Conservation (phyloP, 163 green algal species). For the Dunaliella salina region DNA sequence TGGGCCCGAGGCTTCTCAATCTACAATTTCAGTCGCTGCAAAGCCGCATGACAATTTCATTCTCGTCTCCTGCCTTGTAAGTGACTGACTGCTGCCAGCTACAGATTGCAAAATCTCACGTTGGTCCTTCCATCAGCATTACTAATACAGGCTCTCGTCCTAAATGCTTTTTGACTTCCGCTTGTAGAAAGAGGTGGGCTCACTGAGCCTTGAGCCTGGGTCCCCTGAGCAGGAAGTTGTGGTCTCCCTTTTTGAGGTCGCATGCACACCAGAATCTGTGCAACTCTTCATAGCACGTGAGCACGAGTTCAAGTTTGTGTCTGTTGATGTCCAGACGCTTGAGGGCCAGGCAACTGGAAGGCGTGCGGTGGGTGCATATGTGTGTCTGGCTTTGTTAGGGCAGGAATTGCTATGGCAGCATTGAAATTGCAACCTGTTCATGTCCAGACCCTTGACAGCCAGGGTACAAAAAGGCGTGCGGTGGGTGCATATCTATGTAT, state of each 20-base stretch:
- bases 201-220: conserved; percentile 60
- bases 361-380: conserved; percentile 27
- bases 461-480: background rate
- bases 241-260: conserved; percentile 78
- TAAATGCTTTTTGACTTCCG: background rate
- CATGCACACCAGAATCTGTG: conserved; percentile 41
- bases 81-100: background rate
- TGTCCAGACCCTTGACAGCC: no score
- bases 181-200: conserved; percentile 47
- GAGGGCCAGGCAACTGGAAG: conserved; percentile 18
- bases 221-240: conserved; percentile 46
- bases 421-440: no score
- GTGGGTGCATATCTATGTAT: background rate
- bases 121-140: background rate
- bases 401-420: no score
- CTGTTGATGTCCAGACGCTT: conserved; percentile 51
- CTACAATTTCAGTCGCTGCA: background rate
- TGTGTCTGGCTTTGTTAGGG: no score
- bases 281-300: conserved; percentile 76
- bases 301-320: conserved; percentile 86
- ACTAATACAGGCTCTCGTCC: background rate
- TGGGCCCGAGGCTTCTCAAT: background rate
- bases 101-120: no score
- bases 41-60: no score
- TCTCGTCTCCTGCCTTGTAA: background rate